These are phyloP conservation scores for Beauveria caledonica DNA, from an alignment of 2,329 filamentous ascomycete genomes.

Conservation along the genomic window DNA sequence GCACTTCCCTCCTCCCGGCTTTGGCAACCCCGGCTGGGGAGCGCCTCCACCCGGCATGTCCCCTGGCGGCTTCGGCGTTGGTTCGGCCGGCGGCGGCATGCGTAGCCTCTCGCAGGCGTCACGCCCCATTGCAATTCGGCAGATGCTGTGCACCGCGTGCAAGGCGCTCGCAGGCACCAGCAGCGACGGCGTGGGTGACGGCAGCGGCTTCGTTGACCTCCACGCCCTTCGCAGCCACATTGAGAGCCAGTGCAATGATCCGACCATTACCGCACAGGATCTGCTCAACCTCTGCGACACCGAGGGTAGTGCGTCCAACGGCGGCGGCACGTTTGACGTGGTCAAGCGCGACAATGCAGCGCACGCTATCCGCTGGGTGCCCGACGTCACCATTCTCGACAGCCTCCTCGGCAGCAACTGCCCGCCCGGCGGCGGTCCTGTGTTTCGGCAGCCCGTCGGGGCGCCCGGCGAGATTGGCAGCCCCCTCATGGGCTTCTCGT, in stretches of 20 bases:
- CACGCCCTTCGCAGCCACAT: slow-evolving; percentile 58
- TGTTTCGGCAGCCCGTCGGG: slow-evolving; percentile 38
- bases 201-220: slow-evolving; percentile 63
- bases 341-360: slow-evolving; percentile 44
- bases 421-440: slow-evolving; percentile 33
- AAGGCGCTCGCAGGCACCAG: slow-evolving; percentile 42
- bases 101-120: slow-evolving; percentile 39
- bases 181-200: slow-evolving; percentile 24
- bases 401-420: not conserved
- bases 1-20: slow-evolving; percentile 39
- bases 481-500: slow-evolving; percentile 42
- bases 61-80: slow-evolving; percentile 27
- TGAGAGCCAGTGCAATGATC: slow-evolving; percentile 42
- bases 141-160: slow-evolving; percentile 72
- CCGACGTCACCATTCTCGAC: slow-evolving; percentile 16
- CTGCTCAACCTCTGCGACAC: slow-evolving; percentile 83
- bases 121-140: slow-evolving; percentile 60
- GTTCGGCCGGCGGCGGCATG: slow-evolving; percentile 25
- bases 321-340: slow-evolving; percentile 73
- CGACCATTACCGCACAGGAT: slow-evolving; percentile 46
- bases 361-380: slow-evolving; percentile 45
- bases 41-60: slow-evolving; percentile 21
- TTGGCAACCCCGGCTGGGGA: slow-evolving; percentile 34
- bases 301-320: slow-evolving; percentile 77
- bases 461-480: slow-evolving; percentile 64